phyloP scores from a whole-genome alignment of 1,139 yeast genomes.

The Sugiyamaella neomexicana region DNA sequence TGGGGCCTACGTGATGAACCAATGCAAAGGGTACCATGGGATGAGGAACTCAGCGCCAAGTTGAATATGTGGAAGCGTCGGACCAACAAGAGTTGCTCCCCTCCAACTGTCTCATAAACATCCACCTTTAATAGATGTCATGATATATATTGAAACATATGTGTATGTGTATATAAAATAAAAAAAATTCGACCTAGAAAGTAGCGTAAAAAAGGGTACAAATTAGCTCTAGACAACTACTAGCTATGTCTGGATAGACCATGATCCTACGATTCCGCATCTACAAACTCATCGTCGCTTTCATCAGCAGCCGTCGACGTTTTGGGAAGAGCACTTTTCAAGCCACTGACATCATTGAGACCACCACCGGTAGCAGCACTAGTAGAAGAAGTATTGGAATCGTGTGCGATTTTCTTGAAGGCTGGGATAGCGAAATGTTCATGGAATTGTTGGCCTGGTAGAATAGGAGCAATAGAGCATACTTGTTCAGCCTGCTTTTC shows the following conservation, averaged over 20 bases:
- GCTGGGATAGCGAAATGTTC: conserved; percentile 71
- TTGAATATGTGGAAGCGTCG: conserved; percentile 5
- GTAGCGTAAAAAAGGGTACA: too few species aligned
- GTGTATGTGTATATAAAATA: neutral
- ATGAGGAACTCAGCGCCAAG: neutral
- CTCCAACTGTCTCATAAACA: neutral
- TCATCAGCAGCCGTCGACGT: conserved; percentile 17
- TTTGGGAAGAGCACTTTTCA: conserved; percentile 16
- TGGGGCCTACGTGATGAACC: conserved; percentile 4
- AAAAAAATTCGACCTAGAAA: neutral
- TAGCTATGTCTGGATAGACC: too few species aligned
- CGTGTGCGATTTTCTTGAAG: conserved; percentile 47
- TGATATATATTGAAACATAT: neutral
- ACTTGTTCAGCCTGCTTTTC: conserved; percentile 56
- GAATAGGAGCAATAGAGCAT: conserved; percentile 61
- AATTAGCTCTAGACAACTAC: too few species aligned
- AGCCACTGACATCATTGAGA: conserved; percentile 19
- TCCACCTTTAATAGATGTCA: neutral
- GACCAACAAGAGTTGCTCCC: too few species aligned
- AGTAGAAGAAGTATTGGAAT: conserved; percentile 6
- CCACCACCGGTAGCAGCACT: conserved; percentile 10
- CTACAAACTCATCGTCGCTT: conserved; percentile 32
- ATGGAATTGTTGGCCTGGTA: conserved; percentile 73
- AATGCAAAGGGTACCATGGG: conserved; percentile 2
- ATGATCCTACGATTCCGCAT: conserved; percentile 23